Evolutionary conservation across 2,329 filamentous ascomycete genomes (phyloP), one percentile per base, ranked within the genome.

Genomic region (Harringtonia lauricola): DNA sequence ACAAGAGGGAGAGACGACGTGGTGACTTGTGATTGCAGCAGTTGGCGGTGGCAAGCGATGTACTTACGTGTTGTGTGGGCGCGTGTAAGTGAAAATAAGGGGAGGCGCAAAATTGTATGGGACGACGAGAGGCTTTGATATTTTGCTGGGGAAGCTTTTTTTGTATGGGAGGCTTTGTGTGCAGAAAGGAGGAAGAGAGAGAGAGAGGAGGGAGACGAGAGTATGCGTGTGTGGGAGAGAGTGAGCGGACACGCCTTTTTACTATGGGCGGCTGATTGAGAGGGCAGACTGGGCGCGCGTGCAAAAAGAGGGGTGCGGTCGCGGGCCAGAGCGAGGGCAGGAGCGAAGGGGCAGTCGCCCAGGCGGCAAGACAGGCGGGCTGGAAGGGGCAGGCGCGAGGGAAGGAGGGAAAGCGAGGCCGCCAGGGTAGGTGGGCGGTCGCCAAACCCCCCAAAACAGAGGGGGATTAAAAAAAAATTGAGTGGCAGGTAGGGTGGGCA

Each of bases 231-330:
- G 72, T 68, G 70, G 68, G 69, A n/a, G n/a, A n/a, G n/a, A 67
- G 65, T 64, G 65, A 62, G 64, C 64, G 65, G 66, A 66, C 66
- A 67, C 43, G 43, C 71, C 71, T 76, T 79, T 78, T 78, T 76
- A 77, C 72, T 75, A 72, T 72, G 72, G 68, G 56, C 63, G 70
- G 70, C 69, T 76, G 72, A 76, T 77, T 76, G 71, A 54, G 69
- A 59, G 63, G 59, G 59, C n/a, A 53, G 56, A 36, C 39, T 10
- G 39, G 33, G 35, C 18, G 30, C 37, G 45, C 31, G 47, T 33
- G 39, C 36, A 36, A 35, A 36, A 35, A 24, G 41, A 43, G 41
- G 41, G 41, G 41, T 39, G 41, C 21, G 21, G 30, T 30, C 29
- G 19, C 5, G 18, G 22, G 42, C 28, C 41, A 34, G 43, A 31